Evolutionary conservation across 805 yeast species (phyloP).

Genomic region (Candida alai): DNA sequence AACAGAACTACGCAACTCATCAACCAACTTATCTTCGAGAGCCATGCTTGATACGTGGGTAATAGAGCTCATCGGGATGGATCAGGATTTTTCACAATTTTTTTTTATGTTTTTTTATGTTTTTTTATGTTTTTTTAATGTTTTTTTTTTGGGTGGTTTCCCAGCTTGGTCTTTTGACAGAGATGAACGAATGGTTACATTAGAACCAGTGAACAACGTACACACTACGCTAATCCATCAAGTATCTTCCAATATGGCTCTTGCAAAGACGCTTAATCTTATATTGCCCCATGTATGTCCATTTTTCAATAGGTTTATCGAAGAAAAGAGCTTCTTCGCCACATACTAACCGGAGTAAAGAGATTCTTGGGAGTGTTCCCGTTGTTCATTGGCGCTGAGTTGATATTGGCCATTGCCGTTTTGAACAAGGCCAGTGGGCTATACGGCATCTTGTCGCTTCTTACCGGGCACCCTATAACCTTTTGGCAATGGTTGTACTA

Average conservation of each 20-base stretch:
- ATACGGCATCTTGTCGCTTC: conserved; percentile 78
- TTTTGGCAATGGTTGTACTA: conserved; percentile 82
- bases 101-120: background rate
- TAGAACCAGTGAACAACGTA: too few relatives aligned
- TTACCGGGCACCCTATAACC: conserved; percentile 86
- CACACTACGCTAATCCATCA: too few relatives aligned
- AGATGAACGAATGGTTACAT: too few relatives aligned
- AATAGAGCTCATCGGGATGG: background rate
- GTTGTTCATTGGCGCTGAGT: conserved; percentile 81
- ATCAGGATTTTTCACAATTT: too few relatives aligned
- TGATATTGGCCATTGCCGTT: conserved; percentile 68
- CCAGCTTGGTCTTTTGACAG: too few relatives aligned
- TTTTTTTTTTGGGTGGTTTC: background rate
- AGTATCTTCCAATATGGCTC: too few relatives aligned
- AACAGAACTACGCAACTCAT: background rate
- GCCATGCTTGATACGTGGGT: too few relatives aligned
- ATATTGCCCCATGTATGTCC: conserved; percentile 19
- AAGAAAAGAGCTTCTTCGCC: background rate
- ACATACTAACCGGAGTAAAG: conserved; percentile 23
- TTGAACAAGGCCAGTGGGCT: conserved; percentile 87
- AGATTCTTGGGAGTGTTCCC: conserved; percentile 72
- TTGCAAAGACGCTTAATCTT: background rate
- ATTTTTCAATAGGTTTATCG: background rate
- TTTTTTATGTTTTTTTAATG: background rate
- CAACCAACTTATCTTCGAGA: background rate